Evolutionary conservation across 1,284 basidiomycete genomes (phyloP), one percentile per base, ranked within the genome.

Genomic region (Malassezia globosa): DNA sequence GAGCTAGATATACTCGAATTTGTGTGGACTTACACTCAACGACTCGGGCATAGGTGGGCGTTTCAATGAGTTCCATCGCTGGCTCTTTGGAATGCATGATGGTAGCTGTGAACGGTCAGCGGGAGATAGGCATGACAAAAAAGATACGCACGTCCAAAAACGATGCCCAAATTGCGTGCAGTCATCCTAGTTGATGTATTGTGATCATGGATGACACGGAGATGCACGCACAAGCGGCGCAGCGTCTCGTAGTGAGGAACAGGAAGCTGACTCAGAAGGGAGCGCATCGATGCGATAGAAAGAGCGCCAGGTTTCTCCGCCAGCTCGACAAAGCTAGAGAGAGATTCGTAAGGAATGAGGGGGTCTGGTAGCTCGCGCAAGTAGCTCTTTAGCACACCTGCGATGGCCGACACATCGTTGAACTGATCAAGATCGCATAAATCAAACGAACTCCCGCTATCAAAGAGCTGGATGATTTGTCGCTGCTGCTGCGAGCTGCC

Each of bases 381-480:
- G 75, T 96, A 97, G 35, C 84, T 87, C 77, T 99, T 97, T 63
- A 97, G 78, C 33, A 94, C 90, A 18, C 88, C 92, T 0, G 94
- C 97, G 61, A 96, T 82, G 51, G 87, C 88, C 69, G 85, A 89
- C 48, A 97, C 87, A 72, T 99, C 94, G 75, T 94, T 95, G 78
- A 95, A 97, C 27, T 81, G 78, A 60, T 96, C 85, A 5, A 78
- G 75, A 70, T 97, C 87, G 46, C 78, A 77, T 36, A 97, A 79
- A 69, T 97, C 86, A 70, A 97, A 96, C 1, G 84, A 76, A 65
- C 90, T 82, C 46, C 88, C 88, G 35, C 85, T 81, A 66, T 97
- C 94, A 64, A 99, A 99, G 27, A 94, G 78, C 59, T 90, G 85
- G 0, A 87, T 89, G 72, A 99, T 95, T 51, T 80, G 79, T 73